These are phyloP conservation scores for Myriosclerotinia curreyana DNA, from an alignment of 2,329 filamentous ascomycete species.

Conservation along the genomic window DNA sequence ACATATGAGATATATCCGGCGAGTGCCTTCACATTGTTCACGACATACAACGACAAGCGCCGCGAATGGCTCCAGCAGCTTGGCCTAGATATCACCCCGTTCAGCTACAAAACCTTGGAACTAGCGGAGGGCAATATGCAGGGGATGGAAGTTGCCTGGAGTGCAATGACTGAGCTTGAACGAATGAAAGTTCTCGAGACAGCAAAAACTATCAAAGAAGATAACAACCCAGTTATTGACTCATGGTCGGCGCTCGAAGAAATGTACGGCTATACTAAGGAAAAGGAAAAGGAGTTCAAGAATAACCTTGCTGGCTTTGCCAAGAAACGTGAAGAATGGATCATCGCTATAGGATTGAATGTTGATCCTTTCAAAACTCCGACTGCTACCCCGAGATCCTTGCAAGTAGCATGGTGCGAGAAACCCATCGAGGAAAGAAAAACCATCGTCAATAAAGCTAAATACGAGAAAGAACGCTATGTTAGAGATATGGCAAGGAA, in stretches of 20 bases:
- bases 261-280: background rate
- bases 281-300: background rate
- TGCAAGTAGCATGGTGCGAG: slow-evolving; percentile 1
- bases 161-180: background rate
- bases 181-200: background rate
- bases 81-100: background rate
- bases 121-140: slow-evolving; percentile 4
- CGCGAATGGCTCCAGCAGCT: background rate
- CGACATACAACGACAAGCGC: background rate
- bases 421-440: background rate
- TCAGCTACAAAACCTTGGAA: background rate
- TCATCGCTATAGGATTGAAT: background rate
- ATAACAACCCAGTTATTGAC: slow-evolving; percentile 1
- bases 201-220: background rate
- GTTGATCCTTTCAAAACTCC: background rate
- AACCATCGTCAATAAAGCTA: background rate
- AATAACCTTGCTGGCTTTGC: background rate
- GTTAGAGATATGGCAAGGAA: slow-evolving; percentile 5
- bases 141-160: slow-evolving; percentile 2
- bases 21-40: background rate
- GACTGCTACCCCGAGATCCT: background rate
- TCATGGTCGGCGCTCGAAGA: background rate
- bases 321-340: slow-evolving; percentile 1
- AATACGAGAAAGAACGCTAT: slow-evolving; percentile 6
- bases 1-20: slow-evolving; percentile 8